phyloP scores from a whole-genome alignment of 768 basidiomycete genomes.

The Trametes cingulata region DNA sequence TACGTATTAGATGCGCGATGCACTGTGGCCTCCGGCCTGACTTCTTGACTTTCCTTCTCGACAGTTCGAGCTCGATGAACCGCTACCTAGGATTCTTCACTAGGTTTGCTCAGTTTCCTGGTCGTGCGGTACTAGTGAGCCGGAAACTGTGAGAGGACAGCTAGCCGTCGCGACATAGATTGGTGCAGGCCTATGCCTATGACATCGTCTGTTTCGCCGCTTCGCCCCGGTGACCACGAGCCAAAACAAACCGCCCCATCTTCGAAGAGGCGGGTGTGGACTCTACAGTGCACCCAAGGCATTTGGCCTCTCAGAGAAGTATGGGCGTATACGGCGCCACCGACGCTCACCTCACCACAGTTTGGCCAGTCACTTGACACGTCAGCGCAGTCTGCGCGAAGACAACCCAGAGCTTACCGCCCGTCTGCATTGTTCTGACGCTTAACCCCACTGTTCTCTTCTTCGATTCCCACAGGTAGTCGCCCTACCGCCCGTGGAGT shows the following conservation, averaged over 20 bases:
- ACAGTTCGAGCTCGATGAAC: slow-evolving; percentile 6
- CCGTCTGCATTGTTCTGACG: background rate
- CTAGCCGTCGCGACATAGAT: no score
- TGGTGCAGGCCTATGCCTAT: no score
- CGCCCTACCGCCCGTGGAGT: background rate
- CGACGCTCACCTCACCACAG: no score
- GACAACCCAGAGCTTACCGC: no score
- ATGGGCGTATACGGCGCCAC: background rate
- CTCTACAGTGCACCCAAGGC: no score
- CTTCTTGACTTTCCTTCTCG: background rate
- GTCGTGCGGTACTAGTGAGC: slow-evolving; percentile 8
- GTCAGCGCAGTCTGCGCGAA: no score
- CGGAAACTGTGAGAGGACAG: no score
- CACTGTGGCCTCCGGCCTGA: background rate
- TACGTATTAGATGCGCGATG: background rate
- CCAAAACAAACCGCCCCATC: no score
- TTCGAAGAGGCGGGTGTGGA: no score
- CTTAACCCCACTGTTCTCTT: background rate
- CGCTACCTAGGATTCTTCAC: background rate
- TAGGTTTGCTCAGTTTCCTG: background rate
- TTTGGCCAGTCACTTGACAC: background rate
- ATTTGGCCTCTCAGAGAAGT: no score
- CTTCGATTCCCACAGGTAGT: background rate
- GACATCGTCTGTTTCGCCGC: no score
- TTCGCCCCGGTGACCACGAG: no score